Base-by-base conservation (phyloP, 176 grass and related monocot species). In the Juncus inflexus region DNA sequence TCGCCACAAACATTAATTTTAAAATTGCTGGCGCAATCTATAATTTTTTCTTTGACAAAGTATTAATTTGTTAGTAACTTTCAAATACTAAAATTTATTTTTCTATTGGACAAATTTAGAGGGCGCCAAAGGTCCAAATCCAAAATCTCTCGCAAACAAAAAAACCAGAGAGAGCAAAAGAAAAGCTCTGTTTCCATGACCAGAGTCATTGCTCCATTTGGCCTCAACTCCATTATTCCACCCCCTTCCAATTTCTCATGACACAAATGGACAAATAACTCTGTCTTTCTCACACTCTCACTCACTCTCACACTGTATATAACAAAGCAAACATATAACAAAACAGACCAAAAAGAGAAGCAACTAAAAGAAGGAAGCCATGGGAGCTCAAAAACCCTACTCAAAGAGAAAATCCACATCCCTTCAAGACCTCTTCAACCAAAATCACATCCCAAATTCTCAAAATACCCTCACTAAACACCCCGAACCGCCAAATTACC, bases 371-470 rank as follows among this genome's bases (percentile, higher is more conserved):
- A 58, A 40, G 6, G 36, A 51, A 66, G 11, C 37, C 2, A 95
- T 95, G 90, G 90, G 90, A 42, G 90, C 75, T 12, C 40, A 35
- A 7, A 72, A 55, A 51, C 76, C 63, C 42, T 11, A 74, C 9
- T 55, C 14, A 5, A 76, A 76, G 58, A 6, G 76, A 50, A 75
- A 74, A 52, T 87, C 90, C 9, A 95, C 86, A 61, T 90, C 91
- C 56, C 87, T 96, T 47, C 37, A 60, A 45, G 65, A 73, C 68
- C 91, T 96, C 56, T 84, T 96, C 58, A 70, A 90, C 36, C 76
- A 72, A 52, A 84, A 90, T 40, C 19, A 53, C 16, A 0, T 69
- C 80, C 13, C 67, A 74, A 47, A 47, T 47, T 47, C 43, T 9
- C 43, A 47, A 47, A 47, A 9, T 47, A 47, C 43, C 43, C 43